phyloP scores from a whole-genome alignment of 1,284 basidiomycete species.

The Boletus subluridellus region DNA sequence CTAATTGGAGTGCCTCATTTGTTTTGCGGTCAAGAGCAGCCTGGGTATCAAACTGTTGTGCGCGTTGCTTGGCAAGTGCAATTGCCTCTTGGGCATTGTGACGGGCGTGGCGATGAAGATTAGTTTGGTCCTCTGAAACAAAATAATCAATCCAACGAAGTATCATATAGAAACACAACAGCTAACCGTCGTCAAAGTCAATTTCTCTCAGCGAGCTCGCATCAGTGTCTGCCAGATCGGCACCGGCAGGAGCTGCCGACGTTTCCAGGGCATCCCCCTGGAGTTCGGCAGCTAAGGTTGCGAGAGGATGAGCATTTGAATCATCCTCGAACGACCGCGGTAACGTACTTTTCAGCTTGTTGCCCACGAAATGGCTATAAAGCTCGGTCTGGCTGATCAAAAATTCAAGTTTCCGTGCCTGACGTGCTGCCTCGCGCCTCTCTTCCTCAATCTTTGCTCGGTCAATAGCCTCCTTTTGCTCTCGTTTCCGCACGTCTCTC shows the following conservation, averaged over 20 bases:
- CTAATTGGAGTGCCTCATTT: slow-evolving; percentile 68
- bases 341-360: slow-evolving; percentile 89
- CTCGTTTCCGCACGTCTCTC: slow-evolving; percentile 87
- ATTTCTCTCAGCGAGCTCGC: slow-evolving; percentile 67
- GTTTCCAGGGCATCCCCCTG: slow-evolving; percentile 64
- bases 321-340: slow-evolving; percentile 6
- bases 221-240: slow-evolving; percentile 53
- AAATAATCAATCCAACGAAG: not conserved
- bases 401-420: slow-evolving; percentile 97
- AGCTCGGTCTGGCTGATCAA: slow-evolving; percentile 98
- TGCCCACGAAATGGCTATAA: slow-evolving; percentile 99
- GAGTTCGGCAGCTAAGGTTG: slow-evolving; percentile 72
- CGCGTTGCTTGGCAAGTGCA: slow-evolving; percentile 75
- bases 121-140: slow-evolving; percentile 74
- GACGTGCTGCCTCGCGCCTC: slow-evolving; percentile 90
- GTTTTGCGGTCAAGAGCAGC: slow-evolving; percentile 77
- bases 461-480: slow-evolving; percentile 91
- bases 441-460: slow-evolving; percentile 94
- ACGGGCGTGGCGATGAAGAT: slow-evolving; percentile 84
- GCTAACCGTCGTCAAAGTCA: slow-evolving; percentile 89
- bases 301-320: slow-evolving; percentile 19
- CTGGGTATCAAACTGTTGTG: slow-evolving; percentile 82
- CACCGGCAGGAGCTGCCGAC: slow-evolving; percentile 52
- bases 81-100: slow-evolving; percentile 91
- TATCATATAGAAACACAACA: not conserved